phyloP scores from a whole-genome alignment of 208 protist genomes.

The Endotrypanum monterogeii region DNA sequence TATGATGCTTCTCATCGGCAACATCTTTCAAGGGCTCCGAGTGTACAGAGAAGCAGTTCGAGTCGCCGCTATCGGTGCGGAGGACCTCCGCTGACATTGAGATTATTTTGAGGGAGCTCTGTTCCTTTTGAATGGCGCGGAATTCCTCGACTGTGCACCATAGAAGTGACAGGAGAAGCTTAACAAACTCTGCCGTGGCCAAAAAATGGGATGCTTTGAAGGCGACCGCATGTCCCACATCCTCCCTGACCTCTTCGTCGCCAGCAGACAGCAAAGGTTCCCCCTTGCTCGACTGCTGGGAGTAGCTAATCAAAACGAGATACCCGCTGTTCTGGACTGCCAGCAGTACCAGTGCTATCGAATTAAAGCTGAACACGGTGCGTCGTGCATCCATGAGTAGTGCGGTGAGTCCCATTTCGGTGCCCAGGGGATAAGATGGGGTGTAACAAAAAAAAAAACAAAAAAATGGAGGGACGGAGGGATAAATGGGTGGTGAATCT shows the following conservation, averaged over 20 bases:
- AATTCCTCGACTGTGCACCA: constrained; percentile 23
- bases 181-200: constrained; percentile 8
- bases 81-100: not conserved
- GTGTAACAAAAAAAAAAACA: not conserved
- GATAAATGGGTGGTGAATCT: not conserved
- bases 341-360: constrained; percentile 9
- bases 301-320: constrained; percentile 16
- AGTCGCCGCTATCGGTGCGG: not conserved
- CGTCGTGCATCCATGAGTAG: not conserved
- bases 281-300: not conserved
- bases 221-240: not conserved
- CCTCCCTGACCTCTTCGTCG: not conserved
- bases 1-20: not conserved
- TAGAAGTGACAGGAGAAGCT: constrained; percentile 4
- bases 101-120: not conserved
- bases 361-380: constrained; percentile 13
- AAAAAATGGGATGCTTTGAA: constrained; percentile 15
- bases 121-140: constrained; percentile 4
- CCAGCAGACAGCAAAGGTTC: not conserved
- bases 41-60: not conserved
- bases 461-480: not conserved
- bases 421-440: not conserved
- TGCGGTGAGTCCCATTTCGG: not conserved
- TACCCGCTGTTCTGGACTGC: constrained; percentile 27
- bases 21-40: not conserved